These are phyloP conservation scores for Kwoniella mangroviensis DNA, from an alignment of 768 basidiomycete species.

Conservation along the genomic window DNA sequence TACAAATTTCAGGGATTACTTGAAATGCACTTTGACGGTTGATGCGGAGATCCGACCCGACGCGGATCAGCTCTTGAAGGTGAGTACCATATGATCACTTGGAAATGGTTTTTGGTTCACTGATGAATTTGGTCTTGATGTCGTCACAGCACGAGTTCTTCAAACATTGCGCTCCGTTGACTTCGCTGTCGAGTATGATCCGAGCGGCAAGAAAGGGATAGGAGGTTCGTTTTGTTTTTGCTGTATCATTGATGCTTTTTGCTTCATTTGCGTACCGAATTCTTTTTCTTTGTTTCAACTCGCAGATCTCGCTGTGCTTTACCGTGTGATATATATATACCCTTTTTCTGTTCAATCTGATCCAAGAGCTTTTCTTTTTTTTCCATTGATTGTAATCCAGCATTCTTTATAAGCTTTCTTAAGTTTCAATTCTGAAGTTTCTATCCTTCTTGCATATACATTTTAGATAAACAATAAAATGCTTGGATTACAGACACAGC, in stretches of 20 bases:
- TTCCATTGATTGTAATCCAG: slow-evolving; percentile 3
- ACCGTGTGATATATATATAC: background rate
- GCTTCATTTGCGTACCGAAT: background rate
- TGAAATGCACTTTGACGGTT: slow-evolving; percentile 85
- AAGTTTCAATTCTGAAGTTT: background rate
- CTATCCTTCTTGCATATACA: slow-evolving; percentile 9
- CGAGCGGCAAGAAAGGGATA: slow-evolving; percentile 41
- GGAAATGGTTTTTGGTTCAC: background rate
- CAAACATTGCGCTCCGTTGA: slow-evolving; percentile 41
- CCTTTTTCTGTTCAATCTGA: background rate
- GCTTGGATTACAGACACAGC: no score
- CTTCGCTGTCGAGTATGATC: slow-evolving; percentile 48
- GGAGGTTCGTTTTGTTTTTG: background rate
- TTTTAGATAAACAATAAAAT: background rate
- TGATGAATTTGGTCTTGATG: slow-evolving; percentile 13
- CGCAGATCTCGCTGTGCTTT: background rate
- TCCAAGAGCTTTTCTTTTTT: background rate
- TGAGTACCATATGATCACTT: slow-evolving; percentile 57
- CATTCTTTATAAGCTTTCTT: slow-evolving; percentile 4
- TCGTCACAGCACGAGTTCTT: slow-evolving; percentile 48
- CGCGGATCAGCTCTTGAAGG: slow-evolving; percentile 78
- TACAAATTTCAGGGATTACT: slow-evolving; percentile 82
- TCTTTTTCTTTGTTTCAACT: background rate
- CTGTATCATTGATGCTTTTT: background rate
- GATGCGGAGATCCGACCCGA: slow-evolving; percentile 92